Base-by-base conservation (phyloP, 1,284 basidiomycete species). In the Phellopilus nigrolimitatus region DNA sequence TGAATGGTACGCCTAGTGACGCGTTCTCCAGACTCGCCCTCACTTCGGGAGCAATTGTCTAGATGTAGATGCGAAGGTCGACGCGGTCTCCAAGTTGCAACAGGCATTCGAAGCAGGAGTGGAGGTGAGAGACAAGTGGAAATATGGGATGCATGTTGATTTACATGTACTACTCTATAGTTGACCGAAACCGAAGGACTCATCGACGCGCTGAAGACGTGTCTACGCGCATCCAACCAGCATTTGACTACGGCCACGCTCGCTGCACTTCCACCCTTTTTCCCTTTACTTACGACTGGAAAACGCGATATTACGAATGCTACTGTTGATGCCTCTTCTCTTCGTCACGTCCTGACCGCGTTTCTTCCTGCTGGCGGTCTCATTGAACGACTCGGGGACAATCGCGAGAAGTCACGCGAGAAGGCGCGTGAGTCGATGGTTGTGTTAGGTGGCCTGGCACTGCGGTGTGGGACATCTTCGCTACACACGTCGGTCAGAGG, bases 351-450 rank as follows among this genome's bases (percentile, higher is more conserved):
- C 30, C 69, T 91, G 49, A 66, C 68, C 48, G 79, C 84, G 12
- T 84, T 91, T 61, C 71, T 92, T 37, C 80, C 86, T 21, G 61
- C 81, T 2, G 85, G 85, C 45, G 88, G 88, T 36, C 71, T 91
- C 28, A 73, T 94, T 55, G 91, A 94, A 60, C 81, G 87, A 49
- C 76, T 95, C 12, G 90, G 88, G 24, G 92, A 95, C 64, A 78
- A 66, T 39, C 75, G 84, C 60, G 88, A 91, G 62, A 77, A 75
- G 53, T 72, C 83, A 22, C 76, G 91, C 54, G 74, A 82, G 31
- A 87, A 84, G 58, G 91, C 91, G 24, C 78, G 85, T 36, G 85
- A 89, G 60, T 77, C 79, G 8, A 67, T 94, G 24, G 79, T 88
- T 40, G 71, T 83, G 53, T 71, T 91, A 39, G 86, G 84, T 52